These are phyloP conservation scores for Cicer yamashitae DNA, from an alignment of 306 rosid genomes.

Conservation along the genomic window DNA sequence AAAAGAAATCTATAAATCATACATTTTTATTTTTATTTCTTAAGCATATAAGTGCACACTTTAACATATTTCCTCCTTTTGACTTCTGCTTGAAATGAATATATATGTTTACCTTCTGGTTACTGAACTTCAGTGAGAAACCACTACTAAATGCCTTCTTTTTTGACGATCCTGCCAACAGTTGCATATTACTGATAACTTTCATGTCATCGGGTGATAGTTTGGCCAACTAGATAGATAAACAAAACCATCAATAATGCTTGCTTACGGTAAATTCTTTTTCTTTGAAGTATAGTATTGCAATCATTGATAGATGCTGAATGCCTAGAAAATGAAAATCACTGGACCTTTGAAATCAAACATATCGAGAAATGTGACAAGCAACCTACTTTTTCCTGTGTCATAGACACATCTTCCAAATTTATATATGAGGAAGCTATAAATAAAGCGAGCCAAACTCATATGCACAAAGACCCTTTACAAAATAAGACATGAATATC, in stretches of 20 bases:
- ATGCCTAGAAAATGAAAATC: constrained; percentile 12
- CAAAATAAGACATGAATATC: constrained; percentile 13
- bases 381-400: neutral
- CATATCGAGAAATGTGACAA: constrained; percentile 4
- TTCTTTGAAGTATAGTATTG: neutral
- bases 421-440: constrained; percentile 21
- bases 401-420: constrained; percentile 26
- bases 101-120: constrained; percentile 65
- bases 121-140: constrained; percentile 86
- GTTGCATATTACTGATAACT: constrained; percentile 76
- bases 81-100: constrained; percentile 32
- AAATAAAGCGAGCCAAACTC: constrained; percentile 20
- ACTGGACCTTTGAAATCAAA: constrained; percentile 11
- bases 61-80: constrained; percentile 13
- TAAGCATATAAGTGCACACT: neutral
- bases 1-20: constrained; percentile 22
- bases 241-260: constrained; percentile 36
- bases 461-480: constrained; percentile 4
- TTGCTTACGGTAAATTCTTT: constrained; percentile 3
- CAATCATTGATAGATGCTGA: constrained; percentile 2
- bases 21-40: neutral
- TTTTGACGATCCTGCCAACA: constrained; percentile 63
- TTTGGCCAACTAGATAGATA: constrained; percentile 72
- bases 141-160: constrained; percentile 52
- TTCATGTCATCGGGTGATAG: constrained; percentile 85